Evolutionary conservation across 768 basidiomycete species (phyloP), one percentile per base, ranked within the genome.

Genomic region (Pulveroboletus ravenelii): DNA sequence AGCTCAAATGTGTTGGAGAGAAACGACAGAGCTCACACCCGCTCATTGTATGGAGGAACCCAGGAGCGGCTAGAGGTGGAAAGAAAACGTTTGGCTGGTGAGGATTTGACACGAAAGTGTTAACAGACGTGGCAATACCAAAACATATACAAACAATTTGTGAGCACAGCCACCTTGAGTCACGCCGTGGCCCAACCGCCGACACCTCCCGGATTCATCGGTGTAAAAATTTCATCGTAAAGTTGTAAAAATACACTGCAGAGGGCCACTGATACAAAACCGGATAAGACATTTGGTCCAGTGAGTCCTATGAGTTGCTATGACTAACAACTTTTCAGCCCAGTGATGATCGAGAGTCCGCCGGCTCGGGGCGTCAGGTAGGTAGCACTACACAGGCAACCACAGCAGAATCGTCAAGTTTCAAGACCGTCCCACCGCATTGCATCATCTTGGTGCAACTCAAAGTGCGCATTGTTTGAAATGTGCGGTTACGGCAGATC

Each of bases 31-130:
- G 82, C 85, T 58, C 73, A 86, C 87, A 89, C 59, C 86, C 86
- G 78, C 87, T 88, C 87, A 89, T 89, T 68, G 67, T 79, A 68
- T 67, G 36, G 52, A 53, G 31, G 52, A 58, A 47, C 56, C 53
- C 58, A 63, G 40, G 61, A 63, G 56, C 49, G 60, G 56, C 47
- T 49, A 41, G 40, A 58, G 40, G 50, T 55, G 43, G 54, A 50
- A 54, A 52, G 52, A 55, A 48, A 55, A 62, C 50, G 57, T 59
- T 57, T 53, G 51, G 40, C 54, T 55, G 50, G 54, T 35, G 37
- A 56, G 40, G 45, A 46, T 42, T 55, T 51, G 49, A 54, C 52
- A 54, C 59, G 51, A 40, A 38, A 4, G 23, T 15, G 25, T 41
- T 30, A 37, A 55, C 52, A 49, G 65, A 67, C 65, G 65, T 66